Evolutionary conservation across 768 basidiomycete genomes (phyloP), one percentile per base, ranked within the genome.

Genomic region (Crassisporium funariophilum): DNA sequence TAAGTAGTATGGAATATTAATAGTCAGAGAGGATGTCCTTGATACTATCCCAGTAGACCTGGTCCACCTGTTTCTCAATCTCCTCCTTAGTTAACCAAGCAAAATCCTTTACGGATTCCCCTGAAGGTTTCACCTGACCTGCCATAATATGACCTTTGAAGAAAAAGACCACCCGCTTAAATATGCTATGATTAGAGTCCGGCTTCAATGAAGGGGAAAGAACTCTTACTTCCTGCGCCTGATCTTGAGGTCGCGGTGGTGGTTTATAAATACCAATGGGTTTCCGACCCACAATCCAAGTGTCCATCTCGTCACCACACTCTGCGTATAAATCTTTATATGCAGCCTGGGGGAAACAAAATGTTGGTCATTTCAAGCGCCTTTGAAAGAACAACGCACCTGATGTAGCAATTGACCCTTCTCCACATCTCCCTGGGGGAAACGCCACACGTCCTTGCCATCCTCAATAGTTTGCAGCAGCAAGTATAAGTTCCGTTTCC

Each of bases 1-100:
- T 41, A 43, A 19, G 49, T 46, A 46, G 22, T 41, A 38, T 17
- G 27, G 23, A 38, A 50, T 52, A 60, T 68, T 67, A 80, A 60
- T 71, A 68, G 60, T 91, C 88, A 42, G 90, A 89, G 50, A 94
- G 71, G 65, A 93, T 84, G 62, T 91, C 86, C 66, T 84, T 87
- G 55, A 91, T 72, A 41, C 79, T 78, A 36, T 74, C 58, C 91
- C 91, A 95, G 58, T 93, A 95, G 34, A 77, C 66, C 54, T 65
- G 62, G 43, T 81, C 75, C n/a, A 93, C 83, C 43, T 76, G 77
- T 10, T 76, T 69, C 62, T 84, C 72, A 35, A 98, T 84, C 73
- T 99, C 95, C 62, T 91, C 78, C 68, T 93, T 92, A 40, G 92
- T 95, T 50, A 98, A 73, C 95, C 95, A 98, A 5, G 91, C 94